These are phyloP conservation scores for Anastatica hierochuntica DNA, from an alignment of 345 rosid genomes.

Conservation along the genomic window DNA sequence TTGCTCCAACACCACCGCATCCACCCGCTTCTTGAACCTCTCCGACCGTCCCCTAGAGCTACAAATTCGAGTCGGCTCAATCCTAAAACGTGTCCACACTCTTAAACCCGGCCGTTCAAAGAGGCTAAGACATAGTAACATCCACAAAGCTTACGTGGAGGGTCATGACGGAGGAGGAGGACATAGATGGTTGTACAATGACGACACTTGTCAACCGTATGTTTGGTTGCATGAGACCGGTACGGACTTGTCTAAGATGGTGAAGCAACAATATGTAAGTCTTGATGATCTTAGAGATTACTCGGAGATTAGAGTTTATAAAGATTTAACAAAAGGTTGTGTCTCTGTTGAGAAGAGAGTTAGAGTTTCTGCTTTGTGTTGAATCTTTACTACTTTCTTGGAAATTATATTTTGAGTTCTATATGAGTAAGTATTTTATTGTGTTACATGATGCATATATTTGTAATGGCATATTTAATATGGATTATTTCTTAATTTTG, in stretches of 20 bases:
- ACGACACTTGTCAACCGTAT: constrained; percentile 71
- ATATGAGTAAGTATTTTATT: not conserved
- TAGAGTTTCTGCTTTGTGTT: constrained; percentile 59
- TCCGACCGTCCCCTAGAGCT: constrained; percentile 66
- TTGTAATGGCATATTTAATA: no score
- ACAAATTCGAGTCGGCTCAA: constrained; percentile 74
- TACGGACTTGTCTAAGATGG: constrained; percentile 67
- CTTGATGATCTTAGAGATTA: constrained; percentile 70
- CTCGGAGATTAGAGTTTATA: constrained; percentile 66
- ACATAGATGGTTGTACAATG: constrained; percentile 58
- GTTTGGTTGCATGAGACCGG: constrained; percentile 75
- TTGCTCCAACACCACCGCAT: constrained; percentile 6
- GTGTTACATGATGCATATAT: constrained; percentile 6
- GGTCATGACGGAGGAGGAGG: constrained; percentile 33
- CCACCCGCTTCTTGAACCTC: constrained; percentile 63
- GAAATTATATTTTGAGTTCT: not conserved
- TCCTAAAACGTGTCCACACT: constrained; percentile 65
- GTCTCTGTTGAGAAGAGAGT: constrained; percentile 63
- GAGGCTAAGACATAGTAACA: constrained; percentile 58
- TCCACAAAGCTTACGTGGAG: constrained; percentile 48
- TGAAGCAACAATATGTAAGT: constrained; percentile 82
- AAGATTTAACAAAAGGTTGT: constrained; percentile 67
- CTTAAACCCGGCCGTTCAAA: constrained; percentile 79
- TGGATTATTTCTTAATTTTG: no score
- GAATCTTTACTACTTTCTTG: constrained; percentile 10